Evolutionary conservation across 768 basidiomycete species (phyloP), one percentile per base, ranked within the genome.

Genomic region (Mycena venus): DNA sequence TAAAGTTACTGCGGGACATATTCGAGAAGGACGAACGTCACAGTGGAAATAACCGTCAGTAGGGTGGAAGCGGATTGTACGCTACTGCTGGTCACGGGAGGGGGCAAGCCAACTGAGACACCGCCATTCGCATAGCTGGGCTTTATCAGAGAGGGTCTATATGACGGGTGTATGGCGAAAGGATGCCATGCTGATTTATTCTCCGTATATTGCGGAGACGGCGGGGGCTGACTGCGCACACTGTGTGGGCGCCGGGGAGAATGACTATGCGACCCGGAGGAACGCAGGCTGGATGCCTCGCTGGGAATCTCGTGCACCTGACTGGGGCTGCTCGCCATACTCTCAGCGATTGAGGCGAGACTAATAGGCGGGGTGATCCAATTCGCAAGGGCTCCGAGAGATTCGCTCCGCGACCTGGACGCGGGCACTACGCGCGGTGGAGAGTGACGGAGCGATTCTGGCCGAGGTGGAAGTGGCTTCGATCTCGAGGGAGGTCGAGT

Each of bases 1-100:
- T 75, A 75, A 1, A 69, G 1, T 9, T 75, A 71, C 11, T 51
- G 47, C 25, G 70, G 66, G 6, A 72, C 17, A 17, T 17, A 25
- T 9, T 75, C 70, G 56, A 56, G 27, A 21, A 75, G 36, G 25
- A 58, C 3, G 9, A 32, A 23, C 2, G 25, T 2, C 29, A 25
- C 31, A 21, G 34, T 3, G 19, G 34, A 67, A 15, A 56, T 40
- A 12, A 40, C 27, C 27, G n/a, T 40, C 23, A 3, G 32, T 19
- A 60, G 8, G 47, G 49, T 8, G 4, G 12, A 27, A 14, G 11
- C 7, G 8, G 47, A 49, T 3, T 51, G 11, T 51, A 10, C 17
- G 21, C 3, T 51, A 1, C 10, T 25, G 21, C 49, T 51, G 23
- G 49, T 51, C 5, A 25, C 49, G 49, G 49, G 49, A 11, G 11